Conservation (phyloP, 169 alveolate species). For the Plasmodium yoelii region DNA sequence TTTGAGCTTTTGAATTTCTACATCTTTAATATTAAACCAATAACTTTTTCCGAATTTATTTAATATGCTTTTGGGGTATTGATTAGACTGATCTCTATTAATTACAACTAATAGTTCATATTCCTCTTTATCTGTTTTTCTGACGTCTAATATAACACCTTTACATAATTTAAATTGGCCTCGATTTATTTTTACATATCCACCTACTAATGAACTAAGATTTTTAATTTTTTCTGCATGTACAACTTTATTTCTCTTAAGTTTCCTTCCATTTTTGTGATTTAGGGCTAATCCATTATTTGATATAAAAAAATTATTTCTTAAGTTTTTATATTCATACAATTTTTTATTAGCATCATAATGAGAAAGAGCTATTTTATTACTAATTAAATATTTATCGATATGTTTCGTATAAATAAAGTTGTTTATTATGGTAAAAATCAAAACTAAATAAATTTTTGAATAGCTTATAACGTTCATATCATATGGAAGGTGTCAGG, state of each 20-base stretch:
- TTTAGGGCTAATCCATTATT: slow-evolving; percentile 10
- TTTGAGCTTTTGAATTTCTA: slow-evolving; percentile 51
- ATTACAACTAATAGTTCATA: slow-evolving; percentile 59
- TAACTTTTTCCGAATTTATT: slow-evolving; percentile 73
- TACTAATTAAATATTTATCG: background rate
- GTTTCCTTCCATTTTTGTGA: background rate
- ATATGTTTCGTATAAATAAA: background rate
- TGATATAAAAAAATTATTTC: background rate
- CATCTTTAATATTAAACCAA: slow-evolving; percentile 64
- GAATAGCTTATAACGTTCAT: slow-evolving; percentile 7
- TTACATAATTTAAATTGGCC: slow-evolving; percentile 56
- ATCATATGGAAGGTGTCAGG: background rate
- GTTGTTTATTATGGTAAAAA: background rate
- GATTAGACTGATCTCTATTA: slow-evolving; percentile 30
- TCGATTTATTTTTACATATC: slow-evolving; percentile 14
- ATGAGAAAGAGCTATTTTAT: background rate
- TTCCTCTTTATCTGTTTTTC: slow-evolving; percentile 44
- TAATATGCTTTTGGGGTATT: slow-evolving; percentile 54
- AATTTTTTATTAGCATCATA: background rate
- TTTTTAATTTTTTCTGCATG: slow-evolving; percentile 26
- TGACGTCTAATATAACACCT: slow-evolving; percentile 56
- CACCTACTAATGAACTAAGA: slow-evolving; percentile 22
- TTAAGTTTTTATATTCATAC: slow-evolving; percentile 3
- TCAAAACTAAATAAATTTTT: slow-evolving; percentile 2
- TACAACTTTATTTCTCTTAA: background rate